Evolutionary conservation across 2,329 filamentous ascomycete species (phyloP).

Genomic region (Tricladium varicosporioides): DNA sequence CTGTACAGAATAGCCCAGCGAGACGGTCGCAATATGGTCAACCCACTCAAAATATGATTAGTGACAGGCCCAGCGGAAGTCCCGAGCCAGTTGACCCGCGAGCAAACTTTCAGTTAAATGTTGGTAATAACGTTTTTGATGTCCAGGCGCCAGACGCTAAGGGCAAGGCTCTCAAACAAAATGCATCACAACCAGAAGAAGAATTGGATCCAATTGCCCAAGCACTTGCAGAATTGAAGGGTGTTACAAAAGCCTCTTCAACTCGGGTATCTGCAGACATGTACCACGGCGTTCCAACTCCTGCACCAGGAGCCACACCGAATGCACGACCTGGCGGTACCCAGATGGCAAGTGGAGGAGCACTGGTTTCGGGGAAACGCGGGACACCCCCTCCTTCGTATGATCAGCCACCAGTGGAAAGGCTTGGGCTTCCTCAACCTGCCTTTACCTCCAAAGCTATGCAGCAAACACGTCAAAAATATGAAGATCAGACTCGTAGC

Average conservation of each 20-base stretch:
- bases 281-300: conserved; percentile 90
- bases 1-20: conserved; percentile 25
- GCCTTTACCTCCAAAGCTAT: conserved; percentile 92
- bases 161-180: conserved; percentile 40
- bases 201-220: conserved; percentile 86
- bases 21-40: conserved; percentile 43
- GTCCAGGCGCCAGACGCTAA: conserved; percentile 75
- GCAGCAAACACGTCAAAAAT: conserved; percentile 92
- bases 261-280: conserved; percentile 90
- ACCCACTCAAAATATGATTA: conserved; percentile 34
- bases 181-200: conserved; percentile 47
- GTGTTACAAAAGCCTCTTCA: conserved; percentile 75
- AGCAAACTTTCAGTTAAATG: conserved; percentile 87
- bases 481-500: conserved; percentile 75
- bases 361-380: conserved; percentile 56
- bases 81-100: conserved; percentile 88
- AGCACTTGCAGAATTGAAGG: conserved; percentile 89
- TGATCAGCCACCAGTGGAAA: conserved; percentile 64
- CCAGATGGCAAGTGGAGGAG: conserved; percentile 37
- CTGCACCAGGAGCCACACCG: conserved; percentile 54
- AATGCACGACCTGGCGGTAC: conserved; percentile 43
- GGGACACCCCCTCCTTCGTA: conserved; percentile 87
- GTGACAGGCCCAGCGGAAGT: conserved; percentile 54
- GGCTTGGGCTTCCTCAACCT: conserved; percentile 83
- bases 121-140: conserved; percentile 94